Evolutionary conservation across 2,329 filamentous ascomycete species (phyloP).

Genomic region (Neofusicoccum sp.): DNA sequence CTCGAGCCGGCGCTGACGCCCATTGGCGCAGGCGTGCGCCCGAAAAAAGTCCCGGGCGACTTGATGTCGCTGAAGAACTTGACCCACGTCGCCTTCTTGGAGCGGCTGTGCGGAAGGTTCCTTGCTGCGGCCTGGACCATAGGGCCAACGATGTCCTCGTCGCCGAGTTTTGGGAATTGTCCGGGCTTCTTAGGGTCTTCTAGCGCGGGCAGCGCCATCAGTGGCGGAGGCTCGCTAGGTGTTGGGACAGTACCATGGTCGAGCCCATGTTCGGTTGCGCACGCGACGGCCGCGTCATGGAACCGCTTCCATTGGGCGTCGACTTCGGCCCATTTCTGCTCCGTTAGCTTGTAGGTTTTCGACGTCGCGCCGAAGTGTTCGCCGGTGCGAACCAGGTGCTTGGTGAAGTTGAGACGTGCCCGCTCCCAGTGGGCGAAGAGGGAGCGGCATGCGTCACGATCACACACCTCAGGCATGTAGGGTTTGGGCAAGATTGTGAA

Average conservation of each 20-base stretch:
- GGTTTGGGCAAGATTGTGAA: slow-evolving; percentile 85
- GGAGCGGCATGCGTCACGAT: slow-evolving; percentile 62
- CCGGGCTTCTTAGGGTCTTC: slow-evolving; percentile 67
- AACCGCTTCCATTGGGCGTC: slow-evolving; percentile 73
- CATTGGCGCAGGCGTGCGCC: slow-evolving; percentile 29
- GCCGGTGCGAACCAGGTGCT: slow-evolving; percentile 82
- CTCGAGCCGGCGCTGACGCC: slow-evolving; percentile 6
- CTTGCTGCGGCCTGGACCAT: slow-evolving; percentile 63
- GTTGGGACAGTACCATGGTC: slow-evolving; percentile 37
- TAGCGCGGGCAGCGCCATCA: slow-evolving; percentile 69
- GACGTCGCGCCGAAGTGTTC: slow-evolving; percentile 91
- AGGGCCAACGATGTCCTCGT: slow-evolving; percentile 90
- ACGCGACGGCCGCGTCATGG: slow-evolving; percentile 64
- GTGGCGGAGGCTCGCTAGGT: slow-evolving; percentile 54
- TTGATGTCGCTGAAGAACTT: slow-evolving; percentile 42
- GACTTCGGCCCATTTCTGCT: slow-evolving; percentile 84
- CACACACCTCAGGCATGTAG: slow-evolving; percentile 67
- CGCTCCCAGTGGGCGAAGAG: slow-evolving; percentile 80
- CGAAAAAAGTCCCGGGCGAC: slow-evolving; percentile 38
- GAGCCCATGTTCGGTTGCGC: slow-evolving; percentile 38
- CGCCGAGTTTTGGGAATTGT: slow-evolving; percentile 86
- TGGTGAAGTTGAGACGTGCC: slow-evolving; percentile 83
- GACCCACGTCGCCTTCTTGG: slow-evolving; percentile 41
- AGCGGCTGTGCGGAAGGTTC: slow-evolving; percentile 38
- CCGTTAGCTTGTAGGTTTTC: slow-evolving; percentile 82